Evolutionary conservation across 768 basidiomycete genomes (phyloP).

Genomic region (Panellus pusillus): DNA sequence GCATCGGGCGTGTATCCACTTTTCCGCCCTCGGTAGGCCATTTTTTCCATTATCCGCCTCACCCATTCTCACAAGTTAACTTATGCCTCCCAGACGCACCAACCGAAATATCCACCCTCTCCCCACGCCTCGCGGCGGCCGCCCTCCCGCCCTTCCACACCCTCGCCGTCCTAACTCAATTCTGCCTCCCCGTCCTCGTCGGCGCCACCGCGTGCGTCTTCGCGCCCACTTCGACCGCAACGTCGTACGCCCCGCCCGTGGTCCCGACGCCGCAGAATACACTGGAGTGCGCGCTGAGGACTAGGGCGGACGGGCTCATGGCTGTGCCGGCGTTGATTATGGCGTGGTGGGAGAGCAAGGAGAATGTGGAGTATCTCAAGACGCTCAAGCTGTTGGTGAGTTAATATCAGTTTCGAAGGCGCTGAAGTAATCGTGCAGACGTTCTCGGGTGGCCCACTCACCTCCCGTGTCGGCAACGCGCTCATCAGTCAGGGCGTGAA

Average conservation of each 20-base stretch:
- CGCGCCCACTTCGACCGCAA: conserved; percentile 29
- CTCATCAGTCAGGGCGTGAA: conserved; percentile 35
- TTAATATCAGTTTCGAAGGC: conserved; percentile 28
- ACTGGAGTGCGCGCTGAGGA: conserved; percentile 32
- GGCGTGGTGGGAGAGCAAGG: conserved; percentile 33
- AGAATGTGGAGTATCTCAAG: too few relatives aligned
- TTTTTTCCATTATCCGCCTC: too few relatives aligned
- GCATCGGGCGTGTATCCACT: not conserved
- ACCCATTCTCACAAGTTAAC: not conserved
- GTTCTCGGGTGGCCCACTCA: conserved; percentile 37
- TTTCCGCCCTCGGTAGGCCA: not conserved
- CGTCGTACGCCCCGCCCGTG: conserved; percentile 28
- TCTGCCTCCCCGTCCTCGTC: conserved; percentile 30
- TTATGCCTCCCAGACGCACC: not conserved
- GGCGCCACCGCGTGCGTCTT: conserved; percentile 30
- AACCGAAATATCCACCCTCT: not conserved
- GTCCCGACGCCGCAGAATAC: conserved; percentile 40
- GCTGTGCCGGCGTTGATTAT: conserved; percentile 41
- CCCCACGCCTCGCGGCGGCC: conserved; percentile 10
- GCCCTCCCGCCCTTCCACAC: conserved; percentile 42
- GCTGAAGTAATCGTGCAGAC: too few relatives aligned
- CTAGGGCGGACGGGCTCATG: conserved; percentile 30
- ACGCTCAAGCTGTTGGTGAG: conserved; percentile 24
- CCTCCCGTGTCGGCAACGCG: conserved; percentile 35
- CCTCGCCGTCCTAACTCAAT: conserved; percentile 30